Evolutionary conservation across 2,329 filamentous ascomycete species (phyloP).

Genomic region (Aspergillus unguis): DNA sequence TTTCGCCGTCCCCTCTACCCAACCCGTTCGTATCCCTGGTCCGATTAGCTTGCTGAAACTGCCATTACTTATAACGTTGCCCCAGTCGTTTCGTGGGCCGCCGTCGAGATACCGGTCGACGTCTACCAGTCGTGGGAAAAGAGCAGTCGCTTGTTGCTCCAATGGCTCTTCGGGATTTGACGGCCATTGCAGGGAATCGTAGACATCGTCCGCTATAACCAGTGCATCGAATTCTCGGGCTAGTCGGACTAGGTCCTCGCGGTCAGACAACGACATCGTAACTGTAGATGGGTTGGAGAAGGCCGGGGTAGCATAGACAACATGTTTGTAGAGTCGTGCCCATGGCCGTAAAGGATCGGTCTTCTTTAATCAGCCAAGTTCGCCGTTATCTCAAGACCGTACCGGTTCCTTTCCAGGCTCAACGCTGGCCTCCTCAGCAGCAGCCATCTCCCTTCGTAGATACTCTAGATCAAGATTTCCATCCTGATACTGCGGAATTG

Average conservation of each 20-base stretch:
- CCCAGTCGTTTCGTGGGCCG: conserved; percentile 62
- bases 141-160: conserved; percentile 37
- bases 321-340: conserved; percentile 77
- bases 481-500: conserved; percentile 69
- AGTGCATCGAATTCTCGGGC: conserved; percentile 77
- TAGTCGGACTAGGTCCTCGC: conserved; percentile 67
- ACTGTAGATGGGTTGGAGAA: conserved; percentile 85
- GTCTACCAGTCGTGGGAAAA: conserved; percentile 71
- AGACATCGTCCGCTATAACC: conserved; percentile 87
- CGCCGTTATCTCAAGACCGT: background rate
- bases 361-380: conserved; percentile 34
- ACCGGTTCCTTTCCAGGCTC: background rate
- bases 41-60: conserved; percentile 85
- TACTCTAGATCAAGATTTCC: conserved; percentile 68
- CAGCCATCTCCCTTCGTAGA: conserved; percentile 51
- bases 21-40: conserved; percentile 81
- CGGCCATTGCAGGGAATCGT: conserved; percentile 86
- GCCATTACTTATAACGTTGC: conserved; percentile 79
- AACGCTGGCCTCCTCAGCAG: conserved; percentile 47
- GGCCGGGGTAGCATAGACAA: conserved; percentile 85
- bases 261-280: conserved; percentile 69
- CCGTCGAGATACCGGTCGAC: conserved; percentile 68
- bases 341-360: conserved; percentile 58
- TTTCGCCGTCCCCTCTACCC: conserved; percentile 70
- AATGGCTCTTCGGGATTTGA: conserved; percentile 25